Base-by-base conservation (phyloP, 352 stramenopile genomes). In the Globisporangium parvum region DNA sequence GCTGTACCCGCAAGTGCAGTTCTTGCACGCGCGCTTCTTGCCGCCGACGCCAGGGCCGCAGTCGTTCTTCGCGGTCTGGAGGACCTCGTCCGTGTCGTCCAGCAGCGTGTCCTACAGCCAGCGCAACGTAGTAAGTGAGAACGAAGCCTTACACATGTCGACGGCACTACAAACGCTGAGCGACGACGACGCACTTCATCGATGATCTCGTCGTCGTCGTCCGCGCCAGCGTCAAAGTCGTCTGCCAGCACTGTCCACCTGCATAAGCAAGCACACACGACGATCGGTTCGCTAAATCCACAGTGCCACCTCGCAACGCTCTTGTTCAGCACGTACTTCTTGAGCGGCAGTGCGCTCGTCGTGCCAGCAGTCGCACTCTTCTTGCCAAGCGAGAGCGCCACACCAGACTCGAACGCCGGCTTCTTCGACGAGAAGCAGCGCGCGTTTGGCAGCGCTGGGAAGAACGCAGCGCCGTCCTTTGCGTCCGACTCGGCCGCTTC, bases 1-100 rank as follows among this genome's bases (percentile, higher is more conserved):
- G 31, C n/a, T 39, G 51, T 70, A 93, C 83, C 96, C 96, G 79
- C 96, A 99, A 26, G 91, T 97, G 76, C 96, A 99, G 75, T 99
- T 91, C 71, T 98, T 97, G 85, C 96, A 99, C 6, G 95, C 83
- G 50, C 88, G 81, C 63, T 87, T 87, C 70, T 98, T 98, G 46
- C 88, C 87, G 51, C 82, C 79, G 56, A 82, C 91, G 60, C 91
- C 80, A 44, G 89, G 82, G 2, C 65, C 85, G 52, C 80, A 91
- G 48, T 91, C 80, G 35, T 73, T 65, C 59, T 90, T 80, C 3
- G 80, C 79, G 1, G 78, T 66, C 64, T 88, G 65, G 31, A 91
- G 68, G 18, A 94, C 74, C n/a, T 88, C 84, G 51, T 96, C 81
- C 20, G 77, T 87, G 65, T 93, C 80, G 47, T 90, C 85, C 33